These are phyloP conservation scores for Lycium ferocissimum DNA, from an alignment of 257 asterid species.

Conservation along the genomic window DNA sequence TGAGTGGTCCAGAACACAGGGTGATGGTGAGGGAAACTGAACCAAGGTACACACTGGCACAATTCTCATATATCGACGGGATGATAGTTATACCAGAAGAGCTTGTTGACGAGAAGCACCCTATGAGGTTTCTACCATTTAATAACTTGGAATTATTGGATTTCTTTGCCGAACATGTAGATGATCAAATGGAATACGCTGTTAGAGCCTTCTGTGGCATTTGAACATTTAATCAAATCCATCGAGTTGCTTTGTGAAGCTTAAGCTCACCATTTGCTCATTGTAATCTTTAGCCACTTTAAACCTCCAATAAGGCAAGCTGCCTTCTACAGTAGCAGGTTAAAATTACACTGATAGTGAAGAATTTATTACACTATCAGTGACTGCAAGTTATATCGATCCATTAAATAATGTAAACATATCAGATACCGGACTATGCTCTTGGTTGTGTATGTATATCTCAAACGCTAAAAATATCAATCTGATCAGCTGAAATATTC, in stretches of 20 bases:
- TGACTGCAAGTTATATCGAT: not conserved
- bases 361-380: not conserved
- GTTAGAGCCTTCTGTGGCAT: not conserved
- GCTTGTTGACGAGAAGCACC: conserved; percentile 46
- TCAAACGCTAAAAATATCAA: not conserved
- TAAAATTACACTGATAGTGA: not conserved
- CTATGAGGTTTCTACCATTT: conserved; percentile 45
- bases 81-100: conserved; percentile 43
- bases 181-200: not conserved
- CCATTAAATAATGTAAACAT: too few relatives aligned
- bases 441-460: too few relatives aligned
- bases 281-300: not conserved
- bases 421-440: not conserved
- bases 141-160: conserved; percentile 43
- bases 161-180: conserved; percentile 11
- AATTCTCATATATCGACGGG: conserved; percentile 40
- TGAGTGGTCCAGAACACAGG: conserved; percentile 48
- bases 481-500: not conserved
- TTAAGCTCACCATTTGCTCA: not conserved
- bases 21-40: conserved; percentile 40
- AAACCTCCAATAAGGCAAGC: not conserved
- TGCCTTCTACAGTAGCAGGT: not conserved
- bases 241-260: not conserved
- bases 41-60: conserved; percentile 45
- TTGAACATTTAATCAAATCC: not conserved